Base-by-base conservation (phyloP, 306 rosid species). In the Castanea sativa region DNA sequence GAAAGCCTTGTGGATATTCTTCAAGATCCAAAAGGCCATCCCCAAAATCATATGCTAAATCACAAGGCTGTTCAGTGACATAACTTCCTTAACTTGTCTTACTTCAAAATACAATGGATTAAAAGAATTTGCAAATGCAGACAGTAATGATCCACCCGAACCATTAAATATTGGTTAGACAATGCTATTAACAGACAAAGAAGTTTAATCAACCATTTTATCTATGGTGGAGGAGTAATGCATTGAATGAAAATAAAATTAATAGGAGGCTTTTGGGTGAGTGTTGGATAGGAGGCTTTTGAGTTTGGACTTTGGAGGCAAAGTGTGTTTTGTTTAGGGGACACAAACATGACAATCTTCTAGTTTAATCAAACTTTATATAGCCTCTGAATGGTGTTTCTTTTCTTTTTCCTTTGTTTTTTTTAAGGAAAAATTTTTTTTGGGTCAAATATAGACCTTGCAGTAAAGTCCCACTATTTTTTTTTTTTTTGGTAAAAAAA, bases 31-130 rank as follows among this genome's bases (percentile, higher is more conserved):
- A 78, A 20, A 84, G 80, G 33, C 98, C 98, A 83, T 92, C 92
- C 49, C 97, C 96, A 32, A 94, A 89, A 71, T 92, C 98, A 78
- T 88, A 94, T 23, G 96, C 94, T 69, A 87, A 80, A 82, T 89
- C 98, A 88, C 98, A 92, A 59, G 96, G 97, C 80, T 94, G 94
- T 81, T 89, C 98, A 41, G 98, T 77, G 98, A 79, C 98, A 92
- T 89, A 63, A 90, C 97, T 89, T 90, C 97, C 80, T 86, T 88
- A 53, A 86, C 57, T 81, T 89, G 86, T 69, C 79, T 88, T 80
- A 92, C 87, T 63, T 73, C 72, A 21, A 94, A 92, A 83, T 92
- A 92, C 87, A 94, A 80, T 58, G 98, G 97, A 73, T 82, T 43
- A 32, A 86, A 83, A 69, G 92, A 87, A 59, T 85, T 82, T 16